Percentiles rank a stretch among this genome's conserved stretches.
Conservation (phyloP, 228 moss, liverwort and hornwort genomes). For the Sphagnum magellanicum region DNA sequence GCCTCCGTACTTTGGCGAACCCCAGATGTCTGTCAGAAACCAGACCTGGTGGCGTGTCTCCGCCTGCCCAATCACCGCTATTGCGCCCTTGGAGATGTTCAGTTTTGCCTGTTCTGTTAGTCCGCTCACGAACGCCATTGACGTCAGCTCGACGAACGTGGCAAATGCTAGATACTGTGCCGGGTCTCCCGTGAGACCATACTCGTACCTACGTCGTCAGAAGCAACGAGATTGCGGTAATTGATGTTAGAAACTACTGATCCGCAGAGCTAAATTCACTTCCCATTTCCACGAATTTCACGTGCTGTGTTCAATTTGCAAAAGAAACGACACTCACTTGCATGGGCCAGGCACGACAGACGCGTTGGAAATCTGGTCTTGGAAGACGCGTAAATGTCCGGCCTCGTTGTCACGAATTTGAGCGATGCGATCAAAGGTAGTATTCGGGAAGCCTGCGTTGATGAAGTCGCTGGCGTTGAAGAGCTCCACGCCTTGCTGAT, state of each 20-base stretch:
- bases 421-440: conserved; percentile 2
- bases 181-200: background rate
- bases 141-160: conserved; percentile 1
- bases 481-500: conserved; percentile 6
- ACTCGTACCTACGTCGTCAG: background rate
- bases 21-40: conserved; percentile 7
- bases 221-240: too few species aligned
- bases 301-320: too few species aligned
- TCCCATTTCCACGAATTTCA: too few species aligned
- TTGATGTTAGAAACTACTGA: too few species aligned
- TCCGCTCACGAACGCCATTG: conserved; percentile 3
- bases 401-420: conserved; percentile 3
- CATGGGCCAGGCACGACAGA: conserved; percentile 8
- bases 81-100: conserved; percentile 2
- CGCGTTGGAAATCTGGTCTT: background rate
- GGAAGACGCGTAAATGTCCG: conserved; percentile 5
- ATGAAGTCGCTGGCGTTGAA: conserved; percentile 6
- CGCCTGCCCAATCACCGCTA: background rate
- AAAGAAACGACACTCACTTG: background rate
- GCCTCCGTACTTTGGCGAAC: background rate
- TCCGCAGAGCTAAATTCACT: too few species aligned
- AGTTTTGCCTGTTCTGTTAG: conserved; percentile 1
- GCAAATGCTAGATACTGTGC: background rate
- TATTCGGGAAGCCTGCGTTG: conserved; percentile 2
- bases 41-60: conserved; percentile 5